Evolutionary conservation across 129 eudicot species (phyloP), one percentile per base, ranked within the genome.

Genomic region (Smallanthus sonchifolius): DNA sequence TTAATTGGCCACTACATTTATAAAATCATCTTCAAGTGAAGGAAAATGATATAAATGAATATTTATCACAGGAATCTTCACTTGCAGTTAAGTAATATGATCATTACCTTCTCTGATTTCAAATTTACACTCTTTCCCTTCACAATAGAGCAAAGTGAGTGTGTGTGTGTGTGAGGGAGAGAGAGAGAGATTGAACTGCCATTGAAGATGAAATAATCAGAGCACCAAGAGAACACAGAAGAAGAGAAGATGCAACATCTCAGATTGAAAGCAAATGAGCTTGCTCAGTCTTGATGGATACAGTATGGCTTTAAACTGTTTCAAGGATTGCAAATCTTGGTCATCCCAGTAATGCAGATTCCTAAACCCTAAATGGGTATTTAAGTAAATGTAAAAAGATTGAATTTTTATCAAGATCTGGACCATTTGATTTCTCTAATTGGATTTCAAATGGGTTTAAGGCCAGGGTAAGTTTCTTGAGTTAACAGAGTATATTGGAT

Each of bases 361-460:
- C 74, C 7, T 82, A 87, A 76, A 44, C 65, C 43, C 62, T 93
- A 3, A 88, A 84, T 77, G 92, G 85, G 88, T 83, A 66, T 30
- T 76, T 89, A 40, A 81, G 82, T 65, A 89, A 83, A 74, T 89
- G 96, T 75, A 89, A 86, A 67, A 92, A 85, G 69, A 73, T 89
- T 11, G 96, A 86, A 34, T 76, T 48, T 79, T 64, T 84, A 38
- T 89, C 95, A 30, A 89, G 76, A 81, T 82, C 88, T 11, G 98
- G 96, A 55, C 32, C n/a, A n/a, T n/a, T n/a, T n/a, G n/a, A n/a
- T n/a, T n/a, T n/a, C n/a, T n/a, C n/a, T n/a, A n/a, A n/a, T n/a
- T n/a, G n/a, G n/a, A n/a, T n/a, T n/a, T n/a, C n/a, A n/a, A n/a
- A n/a, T n/a, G n/a, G n/a, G n/a, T n/a, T n/a, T n/a, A n/a, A n/a